Evolutionary conservation across 2,329 filamentous ascomycete species (phyloP), one percentile per base, ranked within the genome.

Genomic region (Pseudocercospora fuligena): DNA sequence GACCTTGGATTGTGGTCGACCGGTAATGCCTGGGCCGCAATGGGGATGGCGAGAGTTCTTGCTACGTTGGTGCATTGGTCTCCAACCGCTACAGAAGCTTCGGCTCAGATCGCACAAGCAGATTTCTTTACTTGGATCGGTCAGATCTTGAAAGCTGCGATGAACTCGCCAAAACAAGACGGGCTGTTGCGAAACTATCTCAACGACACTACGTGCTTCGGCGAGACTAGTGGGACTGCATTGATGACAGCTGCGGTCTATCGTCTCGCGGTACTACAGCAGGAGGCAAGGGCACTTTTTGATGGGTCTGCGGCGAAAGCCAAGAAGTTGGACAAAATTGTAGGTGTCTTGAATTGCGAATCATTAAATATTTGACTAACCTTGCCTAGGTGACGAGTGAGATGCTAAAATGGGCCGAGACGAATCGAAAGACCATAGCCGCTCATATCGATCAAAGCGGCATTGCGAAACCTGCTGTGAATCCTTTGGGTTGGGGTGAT

Each of bases 1-100:
- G 82, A 84, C 71, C 67, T 72, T 2, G 79, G 77, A 8, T 73
- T 80, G 2, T 85, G 82, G 83, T 81, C 79, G 69, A 85, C 81
- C 8, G 81, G 82, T 0, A 85, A 84, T 70, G 84, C 74, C 3
- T 85, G 82, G 83, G 82, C 81, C 3, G 80, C 80, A 0, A 80
- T 80, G 36, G 84, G 84, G 0, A 83, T 84, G 77, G 74, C 77
- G 9, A 76, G 82, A 23, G 82, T 85, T 14, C 70, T 84, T 1
- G 81, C 82, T 9, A 84, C 82, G 8, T 70, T 82, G 12, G 8
- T 68, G 7, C 66, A 69, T 27, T 68, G 66, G 68, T 43, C 47
- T 23, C 54, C 25, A 2, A 63, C 64, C 12, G 47, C 47, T 3
- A 60, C 46, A 25, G 58, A 60, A 57, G 40, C 31, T n/a, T 36